Conservation (phyloP, 305 asterid species). For the Coffea humblotiana region DNA sequence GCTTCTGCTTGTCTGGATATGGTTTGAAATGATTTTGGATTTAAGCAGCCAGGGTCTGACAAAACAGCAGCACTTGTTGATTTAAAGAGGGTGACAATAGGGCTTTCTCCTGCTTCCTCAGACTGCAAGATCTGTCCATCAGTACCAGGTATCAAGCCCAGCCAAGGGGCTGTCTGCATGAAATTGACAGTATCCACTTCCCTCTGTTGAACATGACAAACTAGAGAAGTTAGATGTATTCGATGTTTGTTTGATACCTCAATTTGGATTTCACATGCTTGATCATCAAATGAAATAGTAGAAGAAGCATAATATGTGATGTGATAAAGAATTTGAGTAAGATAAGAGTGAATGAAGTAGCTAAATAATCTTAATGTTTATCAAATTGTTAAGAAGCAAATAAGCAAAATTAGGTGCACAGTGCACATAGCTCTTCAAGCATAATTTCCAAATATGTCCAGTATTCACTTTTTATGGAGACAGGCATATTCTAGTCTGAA, state of each 20-base stretch:
- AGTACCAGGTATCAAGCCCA: conserved; percentile 86
- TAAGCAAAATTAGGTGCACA: neutral
- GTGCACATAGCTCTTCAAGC: neutral
- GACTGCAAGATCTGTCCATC: conserved; percentile 85
- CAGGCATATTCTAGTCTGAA: neutral
- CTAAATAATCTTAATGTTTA: neutral
- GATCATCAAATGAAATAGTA: neutral
- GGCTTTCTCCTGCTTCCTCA: conserved; percentile 82
- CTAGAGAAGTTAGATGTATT: neutral
- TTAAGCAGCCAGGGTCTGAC: conserved; percentile 62
- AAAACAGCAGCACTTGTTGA: conserved; percentile 65
- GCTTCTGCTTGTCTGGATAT: conserved; percentile 98
- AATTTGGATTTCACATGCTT: neutral
- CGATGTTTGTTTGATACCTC: neutral
- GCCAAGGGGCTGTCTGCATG: conserved; percentile 98
- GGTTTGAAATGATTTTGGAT: conserved; percentile 65
- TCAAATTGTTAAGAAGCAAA: neutral
- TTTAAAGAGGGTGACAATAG: conserved; percentile 78
- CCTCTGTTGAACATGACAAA: conserved; percentile 53
- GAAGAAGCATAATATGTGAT: neutral
- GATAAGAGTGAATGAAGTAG: neutral
- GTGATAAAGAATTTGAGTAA: neutral
- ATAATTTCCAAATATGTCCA: neutral
- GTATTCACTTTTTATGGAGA: neutral
- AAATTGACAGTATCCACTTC: conserved; percentile 89